Base-by-base conservation (phyloP, 768 basidiomycete species). In the Amyloporia xantha region DNA sequence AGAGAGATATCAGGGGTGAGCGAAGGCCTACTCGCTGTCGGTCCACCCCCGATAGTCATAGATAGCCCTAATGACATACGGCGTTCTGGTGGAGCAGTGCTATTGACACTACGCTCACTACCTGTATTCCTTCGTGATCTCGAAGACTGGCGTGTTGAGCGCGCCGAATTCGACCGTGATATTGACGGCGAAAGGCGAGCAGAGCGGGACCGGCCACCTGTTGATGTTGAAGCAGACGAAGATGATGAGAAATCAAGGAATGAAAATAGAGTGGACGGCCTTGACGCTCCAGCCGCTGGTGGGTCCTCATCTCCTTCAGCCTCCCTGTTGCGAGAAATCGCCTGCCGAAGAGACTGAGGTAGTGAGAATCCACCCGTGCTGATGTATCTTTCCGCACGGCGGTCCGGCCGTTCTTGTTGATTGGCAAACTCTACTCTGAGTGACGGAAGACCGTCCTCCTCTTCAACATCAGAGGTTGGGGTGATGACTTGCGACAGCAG, bases 211-310 rank as follows among this genome's bases (percentile, higher is more conserved):
- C 50, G 48, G 17, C 52, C 46, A 7, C 19, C 37, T 12, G n/a
- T n/a, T n/a, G 43, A 45, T 7, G 24, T n/a, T n/a, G 51, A 50
- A 4, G 42, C 26, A 36, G 62, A 62, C 4, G 61, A 54, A 15
- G 49, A 49, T 12, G 59, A 61, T 11, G 63, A 60, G 23, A 64
- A 49, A 47, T 64, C 63, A 27, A 64, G 53, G 53, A 64, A 64
- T 4, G 63, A 64, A 45, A 55, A 53, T 11, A 54, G 38, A 3
- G 47, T 39, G 15, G 46, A 39, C n/a, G 43, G 27, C 50, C 53
- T 24, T 44, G 44, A 39, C 41, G 44, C 5, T 45, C 47, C 28
- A 41, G 53, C 24, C 43, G 50, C 25, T 50, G 33, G 15, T 41
- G 37, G 9, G 17, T 44, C 25, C 44, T 24, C 10, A 28, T 36